phyloP scores from a whole-genome alignment of 139 green algal genomes.

The Haematococcus lacustris region DNA sequence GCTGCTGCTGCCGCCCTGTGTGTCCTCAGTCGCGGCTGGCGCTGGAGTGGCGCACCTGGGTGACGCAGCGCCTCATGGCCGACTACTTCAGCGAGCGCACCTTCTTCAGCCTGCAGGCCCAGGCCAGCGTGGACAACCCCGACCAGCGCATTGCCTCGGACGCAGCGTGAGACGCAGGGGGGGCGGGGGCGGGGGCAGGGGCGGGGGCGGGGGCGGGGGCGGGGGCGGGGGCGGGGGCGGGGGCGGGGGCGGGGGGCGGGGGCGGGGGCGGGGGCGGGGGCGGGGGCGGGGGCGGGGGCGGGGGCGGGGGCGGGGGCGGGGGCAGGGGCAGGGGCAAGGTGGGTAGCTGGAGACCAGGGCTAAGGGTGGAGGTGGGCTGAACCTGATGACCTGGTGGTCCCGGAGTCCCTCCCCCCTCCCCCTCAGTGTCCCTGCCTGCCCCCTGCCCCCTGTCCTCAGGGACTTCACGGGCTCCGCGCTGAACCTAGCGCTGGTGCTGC shows the following conservation, averaged over 20 bases:
- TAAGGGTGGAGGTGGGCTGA: not conserved
- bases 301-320: too few species aligned
- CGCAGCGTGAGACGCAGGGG: constrained; percentile 35
- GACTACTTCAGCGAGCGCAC: constrained; percentile 82
- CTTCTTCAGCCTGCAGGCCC: constrained; percentile 84
- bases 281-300: too few species aligned
- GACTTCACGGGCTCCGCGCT: constrained; percentile 86
- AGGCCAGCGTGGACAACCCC: constrained; percentile 76
- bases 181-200: not conserved
- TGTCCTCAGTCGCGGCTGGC: constrained; percentile 72
- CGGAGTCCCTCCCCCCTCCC: too few species aligned
- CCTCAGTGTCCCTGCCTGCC: too few species aligned
- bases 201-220: too few species aligned
- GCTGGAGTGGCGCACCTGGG: constrained; percentile 92
- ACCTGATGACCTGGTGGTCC: not conserved
- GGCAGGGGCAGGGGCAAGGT: too few species aligned
- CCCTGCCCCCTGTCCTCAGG: constrained; percentile 38
- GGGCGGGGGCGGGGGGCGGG: not conserved
- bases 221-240: not conserved
- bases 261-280: not conserved
- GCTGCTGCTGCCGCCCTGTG: too few species aligned
- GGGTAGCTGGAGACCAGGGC: too few species aligned
- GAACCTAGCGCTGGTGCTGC: constrained; percentile 69
- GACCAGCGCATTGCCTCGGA: constrained; percentile 86
- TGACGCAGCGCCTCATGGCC: constrained; percentile 73